These are phyloP conservation scores for Odontarrhena argentea DNA, from an alignment of 345 rosid genomes.

Conservation along the genomic window DNA sequence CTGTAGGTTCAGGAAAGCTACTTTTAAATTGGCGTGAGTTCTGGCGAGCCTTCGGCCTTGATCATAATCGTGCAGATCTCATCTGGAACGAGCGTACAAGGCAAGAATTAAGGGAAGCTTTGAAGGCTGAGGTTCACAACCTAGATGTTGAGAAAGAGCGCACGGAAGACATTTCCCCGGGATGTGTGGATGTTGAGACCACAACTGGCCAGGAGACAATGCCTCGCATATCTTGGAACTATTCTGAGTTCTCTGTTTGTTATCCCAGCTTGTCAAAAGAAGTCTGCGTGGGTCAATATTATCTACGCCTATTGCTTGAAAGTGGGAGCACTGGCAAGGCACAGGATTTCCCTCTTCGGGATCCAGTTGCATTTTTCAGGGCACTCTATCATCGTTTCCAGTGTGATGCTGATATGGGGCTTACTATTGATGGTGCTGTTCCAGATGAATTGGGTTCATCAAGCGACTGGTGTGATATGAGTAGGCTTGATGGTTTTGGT, in stretches of 20 bases:
- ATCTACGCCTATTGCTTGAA: slow-evolving; percentile 94
- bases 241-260: slow-evolving; percentile 86
- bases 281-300: slow-evolving; percentile 99
- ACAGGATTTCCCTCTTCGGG: slow-evolving; percentile 96
- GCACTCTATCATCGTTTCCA: slow-evolving; percentile 96
- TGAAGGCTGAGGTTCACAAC: slow-evolving; percentile 96
- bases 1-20: slow-evolving; percentile 93
- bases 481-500: slow-evolving; percentile 96
- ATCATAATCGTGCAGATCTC: slow-evolving; percentile 98
- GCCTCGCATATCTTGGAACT: slow-evolving; percentile 96
- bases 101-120: slow-evolving; percentile 94
- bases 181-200: slow-evolving; percentile 58
- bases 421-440: slow-evolving; percentile 89
- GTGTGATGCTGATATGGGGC: slow-evolving; percentile 98
- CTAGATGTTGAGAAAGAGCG: slow-evolving; percentile 97
- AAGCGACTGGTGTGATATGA: slow-evolving; percentile 99
- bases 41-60: slow-evolving; percentile 98
- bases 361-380: slow-evolving; percentile 95
- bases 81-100: slow-evolving; percentile 99
- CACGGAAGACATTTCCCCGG: slow-evolving; percentile 91
- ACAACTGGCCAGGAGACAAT: slow-evolving; percentile 70
- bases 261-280: slow-evolving; percentile 96
- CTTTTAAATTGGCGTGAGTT: slow-evolving; percentile 96
- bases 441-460: slow-evolving; percentile 97
- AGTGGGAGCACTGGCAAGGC: slow-evolving; percentile 88